Conservation (phyloP, 441 rosid species). For the Pelargonium citronellum region DNA sequence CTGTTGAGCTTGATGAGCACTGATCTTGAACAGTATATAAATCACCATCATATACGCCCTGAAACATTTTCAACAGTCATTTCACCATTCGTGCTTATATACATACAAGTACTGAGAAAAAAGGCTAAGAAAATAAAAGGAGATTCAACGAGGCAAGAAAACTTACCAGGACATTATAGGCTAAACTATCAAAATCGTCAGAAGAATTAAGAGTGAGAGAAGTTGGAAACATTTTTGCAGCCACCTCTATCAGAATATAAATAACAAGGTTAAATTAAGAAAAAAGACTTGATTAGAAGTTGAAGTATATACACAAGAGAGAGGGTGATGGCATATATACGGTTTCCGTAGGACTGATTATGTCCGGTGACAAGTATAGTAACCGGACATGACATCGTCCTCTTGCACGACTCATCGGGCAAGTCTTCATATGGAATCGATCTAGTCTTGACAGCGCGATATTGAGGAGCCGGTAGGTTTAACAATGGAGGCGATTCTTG, state of each 20-base stretch:
- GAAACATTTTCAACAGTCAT: not conserved
- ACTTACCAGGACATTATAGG: conserved; percentile 13
- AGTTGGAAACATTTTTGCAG: conserved; percentile 13
- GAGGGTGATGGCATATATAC: conserved; percentile 6
- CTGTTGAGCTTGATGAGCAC: conserved; percentile 11
- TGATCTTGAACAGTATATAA: not conserved
- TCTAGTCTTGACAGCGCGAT: conserved; percentile 13
- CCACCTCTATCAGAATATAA: conserved; percentile 4
- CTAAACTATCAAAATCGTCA: not conserved
- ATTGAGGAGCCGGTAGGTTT: conserved; percentile 10
- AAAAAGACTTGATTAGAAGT: not conserved
- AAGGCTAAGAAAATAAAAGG: not conserved
- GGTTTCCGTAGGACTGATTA: conserved; percentile 14
- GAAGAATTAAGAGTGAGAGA: conserved; percentile 5
- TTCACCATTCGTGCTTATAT: not conserved
- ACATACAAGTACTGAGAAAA: not conserved
- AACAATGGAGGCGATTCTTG: conserved; percentile 13
- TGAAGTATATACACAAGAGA: not conserved
- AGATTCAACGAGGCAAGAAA: not conserved
- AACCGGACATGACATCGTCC: conserved; percentile 14
- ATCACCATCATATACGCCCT: not conserved
- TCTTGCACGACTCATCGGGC: conserved; percentile 17
- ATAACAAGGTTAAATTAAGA: not conserved
- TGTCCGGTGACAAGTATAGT: conserved; percentile 18
- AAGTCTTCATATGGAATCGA: conserved; percentile 13